phyloP scores from a whole-genome alignment of 495 filamentous ascomycete genomes.

The Lineolata rhizophorae region DNA sequence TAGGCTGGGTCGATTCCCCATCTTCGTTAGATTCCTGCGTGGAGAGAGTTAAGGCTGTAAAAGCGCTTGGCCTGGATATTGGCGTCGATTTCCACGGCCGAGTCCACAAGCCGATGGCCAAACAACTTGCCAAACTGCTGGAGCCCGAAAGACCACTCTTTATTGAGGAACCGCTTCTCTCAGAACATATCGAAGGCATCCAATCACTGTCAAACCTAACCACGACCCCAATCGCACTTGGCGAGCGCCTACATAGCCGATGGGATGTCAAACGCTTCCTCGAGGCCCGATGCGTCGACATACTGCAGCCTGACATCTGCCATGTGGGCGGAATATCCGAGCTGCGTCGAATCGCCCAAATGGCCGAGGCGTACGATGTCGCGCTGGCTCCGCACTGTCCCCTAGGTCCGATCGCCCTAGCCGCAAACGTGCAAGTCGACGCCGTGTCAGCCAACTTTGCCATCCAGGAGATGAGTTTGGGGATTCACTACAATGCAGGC shows the following conservation, averaged over 20 bases:
- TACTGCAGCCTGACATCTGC: slow-evolving; percentile 56
- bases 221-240: slow-evolving; percentile 48
- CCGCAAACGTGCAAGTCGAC: slow-evolving; percentile 49
- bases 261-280: slow-evolving; percentile 62
- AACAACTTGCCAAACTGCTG: slow-evolving; percentile 48
- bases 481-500: slow-evolving; percentile 60
- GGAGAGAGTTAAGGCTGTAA: slow-evolving; percentile 46
- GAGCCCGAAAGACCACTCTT: slow-evolving; percentile 56
- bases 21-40: slow-evolving; percentile 37
- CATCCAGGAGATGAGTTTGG: slow-evolving; percentile 65
- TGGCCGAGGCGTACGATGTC: slow-evolving; percentile 62
- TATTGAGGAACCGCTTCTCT: slow-evolving; percentile 57
- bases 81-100: slow-evolving; percentile 63
- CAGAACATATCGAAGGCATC: slow-evolving; percentile 48
- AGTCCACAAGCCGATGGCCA: slow-evolving; percentile 60
- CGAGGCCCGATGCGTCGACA: slow-evolving; percentile 44
- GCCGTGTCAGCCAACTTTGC: slow-evolving; percentile 44
- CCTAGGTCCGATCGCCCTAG: slow-evolving; percentile 52
- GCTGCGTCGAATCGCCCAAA: slow-evolving; percentile 43
- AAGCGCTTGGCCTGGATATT: slow-evolving; percentile 45
- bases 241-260: slow-evolving; percentile 50
- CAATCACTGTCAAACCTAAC: slow-evolving; percentile 40
- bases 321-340: slow-evolving; percentile 63
- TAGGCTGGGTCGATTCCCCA: slow-evolving; percentile 63
- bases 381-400: slow-evolving; percentile 62